phyloP scores from a whole-genome alignment of 1,139 yeast species.

The Candida mesenterica region DNA sequence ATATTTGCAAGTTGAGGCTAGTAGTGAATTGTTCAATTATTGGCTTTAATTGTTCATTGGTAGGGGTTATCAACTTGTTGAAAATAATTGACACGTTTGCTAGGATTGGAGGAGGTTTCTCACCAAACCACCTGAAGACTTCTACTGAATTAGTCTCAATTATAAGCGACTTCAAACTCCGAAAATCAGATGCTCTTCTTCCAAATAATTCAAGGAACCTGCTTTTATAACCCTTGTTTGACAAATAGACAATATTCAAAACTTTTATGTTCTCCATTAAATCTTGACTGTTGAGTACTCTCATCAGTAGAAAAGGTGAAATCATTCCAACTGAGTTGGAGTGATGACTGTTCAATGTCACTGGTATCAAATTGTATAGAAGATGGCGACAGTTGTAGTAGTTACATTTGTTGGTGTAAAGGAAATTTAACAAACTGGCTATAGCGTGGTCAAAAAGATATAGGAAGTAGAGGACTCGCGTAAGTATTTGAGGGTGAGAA shows the following conservation, averaged over 20 bases:
- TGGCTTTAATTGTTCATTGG: too few relatives aligned
- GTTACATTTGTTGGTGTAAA: constrained; percentile 9
- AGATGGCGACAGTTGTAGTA: constrained; percentile 6
- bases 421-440: constrained; percentile 3
- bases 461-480: constrained; percentile 5
- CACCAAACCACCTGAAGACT: background rate
- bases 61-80: background rate
- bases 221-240: background rate
- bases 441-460: background rate
- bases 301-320: background rate
- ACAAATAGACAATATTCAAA: constrained; percentile 2
- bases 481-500: constrained; percentile 3
- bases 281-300: background rate
- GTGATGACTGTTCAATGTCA: constrained; percentile 1
- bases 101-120: background rate
- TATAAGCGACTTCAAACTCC: constrained; percentile 4
- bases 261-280: background rate
- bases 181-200: background rate
- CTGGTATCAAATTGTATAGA: constrained; percentile 7
- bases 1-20: constrained; percentile 4
- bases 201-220: background rate
- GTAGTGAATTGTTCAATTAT: too few relatives aligned
- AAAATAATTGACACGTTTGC: background rate
- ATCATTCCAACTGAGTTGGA: background rate
- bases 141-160: constrained; percentile 4